These are phyloP conservation scores for Codiaeum variegatum DNA, from an alignment of 441 rosid species.

Conservation along the genomic window DNA sequence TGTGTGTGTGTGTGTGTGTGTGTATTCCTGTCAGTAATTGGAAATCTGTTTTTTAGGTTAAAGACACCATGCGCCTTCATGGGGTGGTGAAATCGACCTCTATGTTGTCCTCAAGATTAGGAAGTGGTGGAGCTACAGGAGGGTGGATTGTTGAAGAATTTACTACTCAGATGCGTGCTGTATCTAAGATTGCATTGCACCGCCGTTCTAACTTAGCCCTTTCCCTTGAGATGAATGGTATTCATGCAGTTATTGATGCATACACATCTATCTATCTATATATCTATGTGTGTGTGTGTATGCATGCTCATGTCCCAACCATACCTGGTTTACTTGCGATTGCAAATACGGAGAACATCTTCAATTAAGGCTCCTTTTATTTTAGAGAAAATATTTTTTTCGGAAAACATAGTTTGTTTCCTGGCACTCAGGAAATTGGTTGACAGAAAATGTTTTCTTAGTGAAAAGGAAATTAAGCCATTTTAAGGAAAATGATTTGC, in stretches of 20 bases:
- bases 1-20: neutral
- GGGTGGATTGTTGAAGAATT: slow-evolving; percentile 95
- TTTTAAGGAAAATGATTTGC: too few species aligned
- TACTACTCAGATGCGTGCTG: slow-evolving; percentile 97
- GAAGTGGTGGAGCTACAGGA: slow-evolving; percentile 70
- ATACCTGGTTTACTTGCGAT: neutral
- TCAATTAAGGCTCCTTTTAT: too few species aligned
- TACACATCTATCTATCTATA: too few species aligned
- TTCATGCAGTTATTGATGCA: neutral
- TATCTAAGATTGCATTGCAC: slow-evolving; percentile 95
- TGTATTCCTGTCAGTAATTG: slow-evolving; percentile 15
- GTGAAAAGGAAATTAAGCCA: too few species aligned
- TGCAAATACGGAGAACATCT: neutral
- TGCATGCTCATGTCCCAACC: neutral
- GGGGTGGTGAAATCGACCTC: slow-evolving; percentile 94
- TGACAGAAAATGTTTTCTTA: too few species aligned
- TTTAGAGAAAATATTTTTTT: too few species aligned
- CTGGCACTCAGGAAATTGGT: too few species aligned
- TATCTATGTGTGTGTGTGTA: too few species aligned
- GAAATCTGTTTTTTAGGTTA: slow-evolving; percentile 55
- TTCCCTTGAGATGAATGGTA: slow-evolving; percentile 90
- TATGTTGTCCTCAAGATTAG: slow-evolving; percentile 74
- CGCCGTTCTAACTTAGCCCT: slow-evolving; percentile 80
- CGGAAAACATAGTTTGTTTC: too few species aligned
- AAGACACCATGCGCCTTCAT: slow-evolving; percentile 92